phyloP scores from a whole-genome alignment of 1,284 basidiomycete species.

The Exobasidium cylindrosporum region DNA sequence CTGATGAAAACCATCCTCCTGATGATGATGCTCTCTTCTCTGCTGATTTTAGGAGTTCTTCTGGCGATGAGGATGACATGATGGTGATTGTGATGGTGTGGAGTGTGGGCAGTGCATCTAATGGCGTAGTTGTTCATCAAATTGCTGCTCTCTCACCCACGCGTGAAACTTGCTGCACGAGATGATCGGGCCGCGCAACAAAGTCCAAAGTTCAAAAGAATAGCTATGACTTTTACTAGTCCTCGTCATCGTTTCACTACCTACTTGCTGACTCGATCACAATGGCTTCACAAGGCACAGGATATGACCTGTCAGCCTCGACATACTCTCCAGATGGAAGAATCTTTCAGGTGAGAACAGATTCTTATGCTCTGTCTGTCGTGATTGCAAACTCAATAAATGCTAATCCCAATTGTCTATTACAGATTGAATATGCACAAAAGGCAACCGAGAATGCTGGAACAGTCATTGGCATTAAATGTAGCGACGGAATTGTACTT shows the following conservation, averaged over 20 bases:
- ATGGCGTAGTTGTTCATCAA: background rate
- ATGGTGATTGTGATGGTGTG: conserved; percentile 6
- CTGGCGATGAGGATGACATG: conserved; percentile 46
- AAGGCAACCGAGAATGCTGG: conserved; percentile 99
- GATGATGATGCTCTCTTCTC: conserved; percentile 86
- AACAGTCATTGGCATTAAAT: conserved; percentile 70
- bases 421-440: conserved; percentile 87
- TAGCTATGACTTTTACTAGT: conserved; percentile 5
- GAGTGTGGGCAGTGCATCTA: background rate
- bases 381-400: background rate
- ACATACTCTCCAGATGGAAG: conserved; percentile 98
- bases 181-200: conserved; percentile 3
- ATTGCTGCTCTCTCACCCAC: too few relatives aligned
- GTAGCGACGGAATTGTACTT: conserved; percentile 88
- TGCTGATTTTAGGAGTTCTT: conserved; percentile 72
- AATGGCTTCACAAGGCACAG: conserved; percentile 97
- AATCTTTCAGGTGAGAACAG: conserved; percentile 71
- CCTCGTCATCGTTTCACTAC: too few relatives aligned
- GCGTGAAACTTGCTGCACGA: background rate
- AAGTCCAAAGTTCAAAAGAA: background rate
- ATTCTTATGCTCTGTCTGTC: background rate
- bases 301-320: conserved; percentile 95
- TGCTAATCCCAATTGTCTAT: background rate
- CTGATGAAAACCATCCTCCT: conserved; percentile 60
- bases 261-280: too few relatives aligned